Conservation (phyloP, 1,139 yeast species). For the Blastobotrys apis region DNA sequence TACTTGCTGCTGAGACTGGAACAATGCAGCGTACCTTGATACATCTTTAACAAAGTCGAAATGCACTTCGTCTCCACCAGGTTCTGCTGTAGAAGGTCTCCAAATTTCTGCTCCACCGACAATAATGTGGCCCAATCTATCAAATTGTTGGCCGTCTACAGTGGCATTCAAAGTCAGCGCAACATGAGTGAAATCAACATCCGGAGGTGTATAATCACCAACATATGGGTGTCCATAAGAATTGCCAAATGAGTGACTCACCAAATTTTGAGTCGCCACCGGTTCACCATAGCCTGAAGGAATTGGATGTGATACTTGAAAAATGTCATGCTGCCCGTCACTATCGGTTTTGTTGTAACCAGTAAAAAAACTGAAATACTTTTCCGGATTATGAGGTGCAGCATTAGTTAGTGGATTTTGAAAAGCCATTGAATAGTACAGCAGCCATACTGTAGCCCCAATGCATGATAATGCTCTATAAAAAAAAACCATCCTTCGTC, state of each 20-base stretch:
- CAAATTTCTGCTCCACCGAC: slow-evolving; percentile 66
- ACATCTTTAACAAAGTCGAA: slow-evolving; percentile 58
- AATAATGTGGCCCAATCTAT: slow-evolving; percentile 67
- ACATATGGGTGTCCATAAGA: slow-evolving; percentile 56
- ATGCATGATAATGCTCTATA: not conserved
- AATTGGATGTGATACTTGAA: slow-evolving; percentile 12
- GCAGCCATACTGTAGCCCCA: not conserved
- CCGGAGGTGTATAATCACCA: slow-evolving; percentile 42
- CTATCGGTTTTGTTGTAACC: not conserved
- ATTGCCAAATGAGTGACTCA: slow-evolving; percentile 50
- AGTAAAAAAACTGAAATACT: not conserved
- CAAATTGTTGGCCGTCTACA: slow-evolving; percentile 68
- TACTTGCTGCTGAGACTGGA: slow-evolving; percentile 41
- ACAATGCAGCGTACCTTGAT: slow-evolving; percentile 51
- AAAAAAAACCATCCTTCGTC: too few species aligned
- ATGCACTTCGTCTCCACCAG: slow-evolving; percentile 46
- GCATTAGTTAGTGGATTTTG: not conserved
- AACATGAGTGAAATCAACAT: slow-evolving; percentile 52
- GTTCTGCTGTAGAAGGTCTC: slow-evolving; percentile 86
- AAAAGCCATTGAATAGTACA: not conserved
- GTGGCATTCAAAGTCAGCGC: slow-evolving; percentile 55
- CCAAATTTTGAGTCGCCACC: slow-evolving; percentile 40
- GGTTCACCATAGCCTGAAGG: slow-evolving; percentile 29
- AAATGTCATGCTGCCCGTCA: not conserved
- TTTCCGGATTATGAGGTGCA: too few species aligned